Evolutionary conservation across 805 yeast species (phyloP), one percentile per base, ranked within the genome.

Genomic region (Priceomyces melissophilus): DNA sequence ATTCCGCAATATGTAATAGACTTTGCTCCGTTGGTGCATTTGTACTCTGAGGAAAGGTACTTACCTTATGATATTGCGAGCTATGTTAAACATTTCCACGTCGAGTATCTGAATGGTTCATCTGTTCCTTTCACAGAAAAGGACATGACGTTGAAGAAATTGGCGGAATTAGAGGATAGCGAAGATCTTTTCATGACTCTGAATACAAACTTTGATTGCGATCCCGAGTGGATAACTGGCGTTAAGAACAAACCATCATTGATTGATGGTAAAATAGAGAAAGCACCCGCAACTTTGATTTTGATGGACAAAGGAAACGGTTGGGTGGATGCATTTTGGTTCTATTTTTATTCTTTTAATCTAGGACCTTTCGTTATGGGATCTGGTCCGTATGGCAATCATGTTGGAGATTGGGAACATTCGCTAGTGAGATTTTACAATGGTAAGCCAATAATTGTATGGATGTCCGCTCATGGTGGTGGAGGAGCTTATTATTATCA

Each of bases 381-480:
- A 2, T 76, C 78, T 29, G 99, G 99, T 0, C 99, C 99, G 0
- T 93, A 84, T 69, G 99, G 99, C 0, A 86, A 91, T 58, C 99
- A 91, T 57, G 81, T 93, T 27, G 99, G 98, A 5, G 99, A 91
- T 66, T 91, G 99, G 99, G 99, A 91, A 53, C 99, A 91, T 60
- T 81, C 95, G 1, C 65, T 91, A 28, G 91, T 89, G 10, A 71
- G 99, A 17, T 91, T 87, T 57, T 78, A 81, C 53, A 75, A 83
- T 2, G 96, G 96, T 1, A 65, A 71, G 43, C 98, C 99, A 0
- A 71, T 81, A 10, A 76, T 84, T 39, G 79, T 90, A 14, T 91
- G 98, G 98, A 85, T 93, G 95, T 83, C 95, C 23, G 98, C 97
- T 1, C 99, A 91, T 62, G 96, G 97, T 2, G 97, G 98, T 10